A percentile compares a stretch with the other conserved stretches of the same genome.
These are phyloP conservation scores for Pyrenula aspistea DNA, from an alignment of 495 filamentous ascomycete species.

Conservation along the genomic window DNA sequence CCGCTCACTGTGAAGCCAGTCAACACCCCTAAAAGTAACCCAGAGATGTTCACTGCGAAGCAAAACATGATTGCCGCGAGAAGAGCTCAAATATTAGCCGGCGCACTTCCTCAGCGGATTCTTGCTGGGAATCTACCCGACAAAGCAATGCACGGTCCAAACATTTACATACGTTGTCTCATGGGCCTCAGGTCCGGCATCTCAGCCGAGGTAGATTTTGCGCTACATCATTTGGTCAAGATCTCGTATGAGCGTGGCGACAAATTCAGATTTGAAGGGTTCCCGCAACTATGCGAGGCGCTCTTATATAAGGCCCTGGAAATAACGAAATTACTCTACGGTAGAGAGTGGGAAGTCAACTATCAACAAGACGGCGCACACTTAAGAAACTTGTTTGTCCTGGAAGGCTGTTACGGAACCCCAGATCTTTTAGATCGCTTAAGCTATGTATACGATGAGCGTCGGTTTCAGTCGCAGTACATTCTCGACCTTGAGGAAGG, in stretches of 20 bases:
- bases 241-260: constrained; percentile 91
- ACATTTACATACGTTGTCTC: constrained; percentile 81
- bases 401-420: constrained; percentile 55
- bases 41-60: neutral
- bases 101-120: neutral
- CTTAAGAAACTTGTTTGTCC: constrained; percentile 25
- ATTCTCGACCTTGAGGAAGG: constrained; percentile 54
- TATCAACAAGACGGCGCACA: constrained; percentile 42
- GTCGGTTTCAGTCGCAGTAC: constrained; percentile 18
- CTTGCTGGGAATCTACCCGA: neutral
- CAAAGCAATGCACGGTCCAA: constrained; percentile 42
- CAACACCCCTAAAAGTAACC: neutral
- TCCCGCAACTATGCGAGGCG: constrained; percentile 79
- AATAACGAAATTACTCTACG: constrained; percentile 61
- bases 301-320: constrained; percentile 73
- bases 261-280: constrained; percentile 88
- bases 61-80: constrained; percentile 9
- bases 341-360: constrained; percentile 67
- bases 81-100: constrained; percentile 6
- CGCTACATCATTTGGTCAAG: constrained; percentile 83
- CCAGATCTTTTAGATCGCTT: constrained; percentile 61
- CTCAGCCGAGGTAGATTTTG: constrained; percentile 73
- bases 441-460: constrained; percentile 23
- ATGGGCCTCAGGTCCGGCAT: constrained; percentile 69
- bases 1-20: neutral